Conservation (phyloP, 208 protist species). For the Trypanosomatidae sp. region DNA sequence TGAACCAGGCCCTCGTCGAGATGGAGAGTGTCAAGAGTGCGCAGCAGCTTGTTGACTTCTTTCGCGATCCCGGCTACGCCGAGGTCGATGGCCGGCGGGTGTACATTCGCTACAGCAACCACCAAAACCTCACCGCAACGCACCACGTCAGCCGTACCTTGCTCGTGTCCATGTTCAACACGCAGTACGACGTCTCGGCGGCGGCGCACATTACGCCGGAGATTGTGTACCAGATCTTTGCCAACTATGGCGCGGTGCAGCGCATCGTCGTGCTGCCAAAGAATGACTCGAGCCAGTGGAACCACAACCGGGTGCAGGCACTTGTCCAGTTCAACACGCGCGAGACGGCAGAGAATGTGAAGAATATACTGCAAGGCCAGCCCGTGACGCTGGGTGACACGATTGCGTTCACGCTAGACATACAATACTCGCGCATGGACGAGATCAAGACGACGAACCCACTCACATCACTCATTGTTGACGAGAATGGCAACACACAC, state of each 20-base stretch:
- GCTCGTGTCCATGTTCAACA: conserved; percentile 90
- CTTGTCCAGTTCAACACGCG: conserved; percentile 82
- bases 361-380: conserved; percentile 85
- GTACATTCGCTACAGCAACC: conserved; percentile 87
- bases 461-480: conserved; percentile 57
- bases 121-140: conserved; percentile 79
- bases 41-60: conserved; percentile 84
- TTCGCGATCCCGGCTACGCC: conserved; percentile 71
- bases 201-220: conserved; percentile 76
- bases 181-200: conserved; percentile 80
- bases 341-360: conserved; percentile 70
- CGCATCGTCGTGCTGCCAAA: conserved; percentile 87
- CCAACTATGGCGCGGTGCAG: conserved; percentile 74
- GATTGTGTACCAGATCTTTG: conserved; percentile 88
- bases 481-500: conserved; percentile 50
- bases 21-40: conserved; percentile 83
- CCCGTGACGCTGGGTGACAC: conserved; percentile 81
- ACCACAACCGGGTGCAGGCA: conserved; percentile 86
- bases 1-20: conserved; percentile 88
- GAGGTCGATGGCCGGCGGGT: conserved; percentile 86
- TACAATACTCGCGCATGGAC: conserved; percentile 86
- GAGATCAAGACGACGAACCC: conserved; percentile 85
- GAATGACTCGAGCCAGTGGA: conserved; percentile 80
- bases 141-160: conserved; percentile 79
- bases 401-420: conserved; percentile 85